Conservation (phyloP, 139 green algal species). For the Protoeuglena noctilucae region DNA sequence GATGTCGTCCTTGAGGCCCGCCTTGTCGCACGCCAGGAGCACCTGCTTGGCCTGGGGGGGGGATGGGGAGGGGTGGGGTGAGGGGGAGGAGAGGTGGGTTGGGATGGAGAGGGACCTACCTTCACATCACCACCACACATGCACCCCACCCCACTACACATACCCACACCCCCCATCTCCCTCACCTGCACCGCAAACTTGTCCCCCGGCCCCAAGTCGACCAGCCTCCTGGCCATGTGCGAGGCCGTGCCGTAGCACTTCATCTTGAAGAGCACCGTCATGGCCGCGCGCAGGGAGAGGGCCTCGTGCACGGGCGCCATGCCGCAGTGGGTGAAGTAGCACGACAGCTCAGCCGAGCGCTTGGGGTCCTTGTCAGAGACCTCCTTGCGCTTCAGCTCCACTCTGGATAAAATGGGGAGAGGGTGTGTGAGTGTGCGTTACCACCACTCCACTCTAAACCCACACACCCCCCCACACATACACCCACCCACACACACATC, state of each 20-base stretch:
- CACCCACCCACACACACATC: too few species aligned
- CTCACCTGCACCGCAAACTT: slow-evolving; percentile 51
- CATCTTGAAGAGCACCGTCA: slow-evolving; percentile 91
- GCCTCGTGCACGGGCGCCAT: slow-evolving; percentile 71
- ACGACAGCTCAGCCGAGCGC: slow-evolving; percentile 78
- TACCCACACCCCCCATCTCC: too few species aligned
- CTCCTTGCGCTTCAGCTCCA: slow-evolving; percentile 87
- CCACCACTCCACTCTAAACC: too few species aligned
- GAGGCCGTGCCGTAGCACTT: slow-evolving; percentile 79
- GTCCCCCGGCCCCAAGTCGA: slow-evolving; percentile 79
- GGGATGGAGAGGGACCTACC: too few species aligned
- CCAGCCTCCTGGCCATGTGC: slow-evolving; percentile 75
- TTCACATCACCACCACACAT: too few species aligned
- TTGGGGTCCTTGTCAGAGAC: slow-evolving; percentile 37
- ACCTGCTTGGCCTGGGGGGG: slow-evolving; percentile 67
- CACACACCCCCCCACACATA: too few species aligned
- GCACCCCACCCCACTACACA: too few species aligned
- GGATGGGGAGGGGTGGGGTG: too few species aligned
- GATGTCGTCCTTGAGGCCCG: slow-evolving; percentile 61
- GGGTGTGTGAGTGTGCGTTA: too few species aligned
- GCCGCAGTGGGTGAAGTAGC: slow-evolving; percentile 97
- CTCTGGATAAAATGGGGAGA: too few species aligned
- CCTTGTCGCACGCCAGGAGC: slow-evolving; percentile 83
- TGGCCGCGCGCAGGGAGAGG: slow-evolving; percentile 73
- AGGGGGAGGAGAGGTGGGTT: too few species aligned